Base-by-base conservation (phyloP, 208 protist genomes). In the Trypanosoma theileri region DNA sequence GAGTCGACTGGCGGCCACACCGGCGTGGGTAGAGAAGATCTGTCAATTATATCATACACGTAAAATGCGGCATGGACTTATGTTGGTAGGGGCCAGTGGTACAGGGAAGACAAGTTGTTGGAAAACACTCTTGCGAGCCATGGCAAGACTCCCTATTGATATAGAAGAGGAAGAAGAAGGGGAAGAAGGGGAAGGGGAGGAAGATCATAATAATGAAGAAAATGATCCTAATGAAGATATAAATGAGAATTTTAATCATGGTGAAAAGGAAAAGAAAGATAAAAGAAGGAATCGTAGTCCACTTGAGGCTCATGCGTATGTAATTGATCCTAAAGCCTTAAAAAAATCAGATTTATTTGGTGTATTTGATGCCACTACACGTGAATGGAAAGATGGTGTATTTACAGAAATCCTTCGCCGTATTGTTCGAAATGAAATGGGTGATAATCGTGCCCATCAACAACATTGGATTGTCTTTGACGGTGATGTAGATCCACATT, bases 341-440 rank as follows among this genome's bases (percentile, higher is more conserved):
- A 91, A 82, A 46, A 99, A 99, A 81, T 91, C 94, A 31, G 92
- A 98, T 48, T 88, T 99, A 19, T 99, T 99, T 79, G 99, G 99
- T 63, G 89, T 80, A 8, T 88, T 99, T 17, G 98, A 99, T 71
- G 69, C 93, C 45, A 99, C 98, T 16, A 99, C 98, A 28, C 90
- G 98, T 24, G 98, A 99, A 84, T 99, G 99, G 99, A 99, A 92
- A 21, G 99, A 99, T 77, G 99, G 99, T 71, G 77, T 99, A 4
- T 99, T 99, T 73, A 99, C 99, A 8, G 82, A 84, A 61, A 97
- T 98, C 12, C 81, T 99, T 14, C 90, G 99, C 40, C 80, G 84
- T 60, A 99, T 99, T 74, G 82, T 99, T 52, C 94, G 98, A 53
- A 97, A 97, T 51, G 84, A 89, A 65, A 64, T 61, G 14, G 53